Evolutionary conservation across 805 yeast species (phyloP).

Genomic region (Nematodospora valgi): DNA sequence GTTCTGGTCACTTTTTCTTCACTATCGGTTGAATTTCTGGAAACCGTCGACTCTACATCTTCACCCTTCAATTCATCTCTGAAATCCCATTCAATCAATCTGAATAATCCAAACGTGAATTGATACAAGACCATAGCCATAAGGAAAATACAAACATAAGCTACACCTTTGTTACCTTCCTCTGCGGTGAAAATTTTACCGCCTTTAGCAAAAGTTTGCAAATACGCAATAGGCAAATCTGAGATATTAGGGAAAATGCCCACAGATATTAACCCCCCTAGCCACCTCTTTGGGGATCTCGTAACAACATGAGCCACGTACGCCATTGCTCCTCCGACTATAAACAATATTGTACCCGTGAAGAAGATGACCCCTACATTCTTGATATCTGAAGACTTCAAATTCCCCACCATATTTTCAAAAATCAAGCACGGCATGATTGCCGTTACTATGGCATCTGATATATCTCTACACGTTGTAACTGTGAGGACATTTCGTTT

Average conservation of each 20-base stretch:
- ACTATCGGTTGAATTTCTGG: too few relatives aligned
- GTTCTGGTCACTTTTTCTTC: conserved; percentile 13
- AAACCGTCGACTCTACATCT: too few relatives aligned
- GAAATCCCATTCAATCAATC: conserved; percentile 70
- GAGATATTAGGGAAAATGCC: conserved; percentile 77
- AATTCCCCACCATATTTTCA: conserved; percentile 63
- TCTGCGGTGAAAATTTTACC: conserved; percentile 49
- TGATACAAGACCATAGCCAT: conserved; percentile 64
- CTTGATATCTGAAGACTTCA: conserved; percentile 66
- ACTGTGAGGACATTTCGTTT: conserved; percentile 61
- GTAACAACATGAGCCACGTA: conserved; percentile 41
- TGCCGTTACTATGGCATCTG: conserved; percentile 64
- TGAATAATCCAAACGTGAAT: conserved; percentile 75
- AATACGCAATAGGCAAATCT: conserved; percentile 82
- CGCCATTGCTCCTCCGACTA: conserved; percentile 49
- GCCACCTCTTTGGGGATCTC: conserved; percentile 68
- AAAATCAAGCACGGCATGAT: conserved; percentile 76
- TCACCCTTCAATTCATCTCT: conserved; percentile 27
- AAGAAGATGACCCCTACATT: conserved; percentile 61
- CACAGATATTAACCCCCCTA: conserved; percentile 70
- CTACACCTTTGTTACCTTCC: conserved; percentile 73
- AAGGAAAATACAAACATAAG: conserved; percentile 75
- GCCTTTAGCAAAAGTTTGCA: conserved; percentile 68
- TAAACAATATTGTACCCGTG: conserved; percentile 48
- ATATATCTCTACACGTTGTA: conserved; percentile 64